Base-by-base conservation (phyloP, 257 asterid species). In the Nemophila menziesii region DNA sequence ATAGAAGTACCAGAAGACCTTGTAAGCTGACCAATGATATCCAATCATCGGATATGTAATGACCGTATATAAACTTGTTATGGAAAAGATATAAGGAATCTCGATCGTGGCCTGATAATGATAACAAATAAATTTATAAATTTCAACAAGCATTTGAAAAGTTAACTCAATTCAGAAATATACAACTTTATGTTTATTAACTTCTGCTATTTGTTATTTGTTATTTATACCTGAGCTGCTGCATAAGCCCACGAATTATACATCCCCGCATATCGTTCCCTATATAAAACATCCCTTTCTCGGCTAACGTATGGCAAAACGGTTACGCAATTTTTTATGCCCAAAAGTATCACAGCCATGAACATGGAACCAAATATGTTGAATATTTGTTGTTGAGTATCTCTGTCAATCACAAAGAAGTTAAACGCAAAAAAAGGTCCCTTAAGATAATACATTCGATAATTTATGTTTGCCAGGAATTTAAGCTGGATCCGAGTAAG, bases 21-120 rank as follows among this genome's bases (percentile, higher is more conserved):
- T 74, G 29, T 60, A 52, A 0, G 61, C 70, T 4, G 78, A 46
- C 67, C 67, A 60, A 22, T 60, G 20, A 43, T 62, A 69, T 21
- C 82, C 78, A 7, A 69, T 66, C 82, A 74, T 69, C 7, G 82
- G 70, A 54, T 74, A 74, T 24, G 78, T 59, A 38, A 69, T 60
- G 39, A 47, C 51, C 10, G 77, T 63, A 50, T 52, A 55, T 22
- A 39, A 21, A 16, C 63, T 17, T 7, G 78, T 40, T 55, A 63
- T 69, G 16, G 40, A 56, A 3, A 74, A 63, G 29, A 63, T 48
- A 51, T 73, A 73, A 0, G 82, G 82, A 16, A 73, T 57, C 71
- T 73, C 82, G 21, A 73, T 48, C 22, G 49, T 58, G 16, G 70
- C 73, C 79, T 70, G 15, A 44, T 51, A 38, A 46, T 11, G 21